Evolutionary conservation across 1,284 basidiomycete genomes (phyloP).

Genomic region (Rhodotorula sp.): DNA sequence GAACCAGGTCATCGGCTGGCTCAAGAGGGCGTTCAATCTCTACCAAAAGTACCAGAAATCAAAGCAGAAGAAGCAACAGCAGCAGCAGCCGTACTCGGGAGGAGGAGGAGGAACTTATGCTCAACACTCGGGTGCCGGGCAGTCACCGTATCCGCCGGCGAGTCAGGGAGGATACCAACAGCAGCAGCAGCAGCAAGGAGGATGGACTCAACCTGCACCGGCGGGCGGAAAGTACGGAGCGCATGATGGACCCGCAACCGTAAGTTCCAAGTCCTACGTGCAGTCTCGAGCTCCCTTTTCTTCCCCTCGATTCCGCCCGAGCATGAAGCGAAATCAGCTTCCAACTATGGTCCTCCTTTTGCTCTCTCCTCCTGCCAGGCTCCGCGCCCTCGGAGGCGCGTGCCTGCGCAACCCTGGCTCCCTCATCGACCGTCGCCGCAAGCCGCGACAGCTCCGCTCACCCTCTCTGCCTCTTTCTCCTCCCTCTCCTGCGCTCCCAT

Average conservation of each 20-base stretch:
- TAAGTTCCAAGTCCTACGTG: slow-evolving; percentile 5
- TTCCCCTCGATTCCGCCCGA: background rate
- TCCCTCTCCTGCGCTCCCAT: background rate
- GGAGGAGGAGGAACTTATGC: slow-evolving; percentile 11
- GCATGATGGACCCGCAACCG: slow-evolving; percentile 38
- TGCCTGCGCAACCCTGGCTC: background rate
- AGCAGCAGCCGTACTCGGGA: slow-evolving; percentile 12
- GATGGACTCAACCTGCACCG: background rate
- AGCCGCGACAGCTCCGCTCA: background rate
- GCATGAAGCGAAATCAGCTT: slow-evolving; percentile 2
- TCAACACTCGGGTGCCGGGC: slow-evolving; percentile 1
- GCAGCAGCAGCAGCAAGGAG: slow-evolving; percentile 5
- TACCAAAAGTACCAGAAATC: slow-evolving; percentile 16
- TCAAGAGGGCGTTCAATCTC: slow-evolving; percentile 26
- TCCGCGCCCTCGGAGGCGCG: background rate
- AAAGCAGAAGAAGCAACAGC: slow-evolving; percentile 22
- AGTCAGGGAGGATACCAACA: slow-evolving; percentile 6
- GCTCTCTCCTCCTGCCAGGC: background rate
- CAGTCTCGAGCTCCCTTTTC: background rate
- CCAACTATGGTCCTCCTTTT: slow-evolving; percentile 6
- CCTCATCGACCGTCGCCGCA: background rate
- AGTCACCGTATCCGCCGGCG: slow-evolving; percentile 7
- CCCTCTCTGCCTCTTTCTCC: background rate
- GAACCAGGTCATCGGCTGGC: slow-evolving; percentile 9
- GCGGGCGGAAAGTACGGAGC: slow-evolving; percentile 30